These are phyloP conservation scores for Forsythia suspensa DNA, from an alignment of 257 asterid genomes.

Conservation along the genomic window DNA sequence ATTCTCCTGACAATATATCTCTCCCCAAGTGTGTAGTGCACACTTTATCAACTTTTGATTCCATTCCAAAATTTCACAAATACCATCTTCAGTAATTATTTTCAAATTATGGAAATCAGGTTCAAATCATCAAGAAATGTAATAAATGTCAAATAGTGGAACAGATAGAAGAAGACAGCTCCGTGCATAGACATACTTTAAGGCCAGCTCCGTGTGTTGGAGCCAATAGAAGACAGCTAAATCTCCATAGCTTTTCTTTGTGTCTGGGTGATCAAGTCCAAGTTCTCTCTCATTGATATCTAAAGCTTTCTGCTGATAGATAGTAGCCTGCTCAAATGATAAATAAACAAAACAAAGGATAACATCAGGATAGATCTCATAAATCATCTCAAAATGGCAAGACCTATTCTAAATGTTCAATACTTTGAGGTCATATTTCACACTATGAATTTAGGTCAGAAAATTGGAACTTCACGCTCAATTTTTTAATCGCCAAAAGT, in stretches of 20 bases:
- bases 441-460: background rate
- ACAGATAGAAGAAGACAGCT: background rate
- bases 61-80: background rate
- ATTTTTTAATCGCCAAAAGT: background rate
- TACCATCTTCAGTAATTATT: background rate
- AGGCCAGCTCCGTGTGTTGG: constrained; percentile 75
- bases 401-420: background rate
- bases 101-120: background rate
- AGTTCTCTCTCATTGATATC: constrained; percentile 86
- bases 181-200: constrained; percentile 31
- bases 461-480: background rate
- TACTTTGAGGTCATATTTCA: background rate
- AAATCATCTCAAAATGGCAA: background rate
- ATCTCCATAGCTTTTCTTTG: constrained; percentile 89
- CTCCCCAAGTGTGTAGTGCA: background rate
- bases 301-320: constrained; percentile 78
- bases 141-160: background rate
- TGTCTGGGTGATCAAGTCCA: constrained; percentile 84
- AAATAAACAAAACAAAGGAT: constrained; percentile 9
- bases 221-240: constrained; percentile 83
- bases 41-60: background rate
- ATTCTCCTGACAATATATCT: background rate
- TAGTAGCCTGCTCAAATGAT: constrained; percentile 54
- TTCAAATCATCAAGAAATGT: background rate
- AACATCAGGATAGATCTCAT: constrained; percentile 12